Base-by-base conservation (phyloP, 1,284 basidiomycete species). In the Gymnopus androsaceus region DNA sequence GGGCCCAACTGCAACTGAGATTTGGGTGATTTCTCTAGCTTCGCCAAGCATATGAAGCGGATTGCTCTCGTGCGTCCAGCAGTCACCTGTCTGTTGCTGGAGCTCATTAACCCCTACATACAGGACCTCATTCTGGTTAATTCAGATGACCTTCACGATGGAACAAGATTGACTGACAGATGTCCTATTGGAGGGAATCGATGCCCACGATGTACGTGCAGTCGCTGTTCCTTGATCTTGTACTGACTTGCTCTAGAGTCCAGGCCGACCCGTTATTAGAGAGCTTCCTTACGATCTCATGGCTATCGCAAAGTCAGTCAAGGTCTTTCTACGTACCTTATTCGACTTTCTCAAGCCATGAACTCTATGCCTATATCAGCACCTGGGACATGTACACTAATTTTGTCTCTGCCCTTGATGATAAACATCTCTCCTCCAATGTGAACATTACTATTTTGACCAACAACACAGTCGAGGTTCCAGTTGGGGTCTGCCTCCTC, bases 121-220 rank as follows among this genome's bases (percentile, higher is more conserved):
- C n/a, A n/a, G n/a, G 87, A 90, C 66, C 76, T 90, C 6, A 73
- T 90, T 31, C 73, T 91, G 27, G 78, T 90, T 11, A 87, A 90
- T 64, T 86, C 85, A 19, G 88, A 88, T n/a, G 88, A 94, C 67
- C 70, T 94, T 56, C 92, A 93, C 61, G 92, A 94, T 65, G 92
- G 87, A 2, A 92, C 90, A 42, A 87, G 87, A 0, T 70, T 88
- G 9, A 83, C 85, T 0, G 92, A 94, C 62, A 87, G 87, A 0
- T 88, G 75, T 65, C 84, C 87, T 42, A 14, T 63, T 79, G 3
- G 87, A 88, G 15, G 82, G 83, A 5, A 76, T 89, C 15, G 87
- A 90, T 65, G 88, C 77, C 19, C 88, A 90, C 59, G 85, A 85
- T n/a, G 88, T 88, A 57, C 33, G 73, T 64, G 27, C 33, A 23